These are phyloP conservation scores for Phytophthora quininea DNA, from an alignment of 352 stramenopile genomes.

Conservation along the genomic window DNA sequence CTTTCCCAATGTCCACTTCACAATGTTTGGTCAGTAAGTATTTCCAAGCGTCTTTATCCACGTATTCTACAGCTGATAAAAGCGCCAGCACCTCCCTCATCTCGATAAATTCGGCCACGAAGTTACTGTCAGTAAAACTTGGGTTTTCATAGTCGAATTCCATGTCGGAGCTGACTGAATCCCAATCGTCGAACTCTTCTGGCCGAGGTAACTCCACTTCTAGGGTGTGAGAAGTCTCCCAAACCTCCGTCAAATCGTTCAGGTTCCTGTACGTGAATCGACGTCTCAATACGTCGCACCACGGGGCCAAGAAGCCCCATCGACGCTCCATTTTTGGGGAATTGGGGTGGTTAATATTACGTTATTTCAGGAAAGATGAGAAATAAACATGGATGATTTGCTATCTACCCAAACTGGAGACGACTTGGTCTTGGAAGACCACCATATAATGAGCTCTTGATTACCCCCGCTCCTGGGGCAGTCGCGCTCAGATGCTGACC, in stretches of 20 bases:
- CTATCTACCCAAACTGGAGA: no score
- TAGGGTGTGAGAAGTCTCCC: not conserved
- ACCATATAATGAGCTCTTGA: no score
- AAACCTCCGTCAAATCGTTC: not conserved
- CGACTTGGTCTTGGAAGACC: no score
- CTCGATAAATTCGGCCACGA: not conserved
- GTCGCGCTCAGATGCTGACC: no score
- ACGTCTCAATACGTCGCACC: not conserved
- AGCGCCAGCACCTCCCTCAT: conserved; percentile 28
- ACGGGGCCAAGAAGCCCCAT: not conserved
- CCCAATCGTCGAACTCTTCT: not conserved
- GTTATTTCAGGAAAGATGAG: no score
- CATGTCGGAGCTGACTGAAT: not conserved
- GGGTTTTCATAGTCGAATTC: not conserved
- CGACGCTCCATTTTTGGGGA: not conserved
- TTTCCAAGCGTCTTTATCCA: conserved; percentile 24
- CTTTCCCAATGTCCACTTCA: conserved; percentile 12
- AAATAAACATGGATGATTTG: no score
- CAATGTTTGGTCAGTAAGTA: conserved; percentile 26
- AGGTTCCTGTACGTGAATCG: not conserved
- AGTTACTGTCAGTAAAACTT: not conserved
- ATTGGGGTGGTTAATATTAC: no score
- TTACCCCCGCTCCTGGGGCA: no score
- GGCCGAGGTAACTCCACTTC: not conserved
- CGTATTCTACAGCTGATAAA: conserved; percentile 18